Evolutionary conservation across 106 monocot genomes (phyloP).

Genomic region (Allium sativum): DNA sequence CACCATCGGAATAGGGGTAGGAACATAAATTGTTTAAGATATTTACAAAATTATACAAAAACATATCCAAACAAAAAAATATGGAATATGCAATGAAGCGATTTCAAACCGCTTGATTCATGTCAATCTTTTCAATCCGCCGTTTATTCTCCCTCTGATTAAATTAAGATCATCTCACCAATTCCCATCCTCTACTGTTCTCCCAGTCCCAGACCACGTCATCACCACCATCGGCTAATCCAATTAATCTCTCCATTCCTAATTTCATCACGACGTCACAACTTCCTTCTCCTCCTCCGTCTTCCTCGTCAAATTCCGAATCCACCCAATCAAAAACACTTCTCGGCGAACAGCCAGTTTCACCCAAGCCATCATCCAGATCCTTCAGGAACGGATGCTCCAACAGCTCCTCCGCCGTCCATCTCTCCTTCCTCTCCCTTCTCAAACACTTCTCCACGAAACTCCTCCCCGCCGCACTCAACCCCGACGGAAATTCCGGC

Average conservation of each 20-base stretch:
- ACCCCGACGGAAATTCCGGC: slow-evolving; percentile 26
- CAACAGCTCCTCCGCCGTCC: slow-evolving; percentile 26
- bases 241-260: slow-evolving; percentile 22
- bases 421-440: slow-evolving; percentile 18
- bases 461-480: slow-evolving; percentile 23
- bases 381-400: slow-evolving; percentile 31
- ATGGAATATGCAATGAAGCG: too few relatives aligned
- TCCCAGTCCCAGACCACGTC: slow-evolving; percentile 4
- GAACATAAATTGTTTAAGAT: too few relatives aligned
- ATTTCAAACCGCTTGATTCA: too few relatives aligned
- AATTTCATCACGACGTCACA: neutral
- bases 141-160: neutral
- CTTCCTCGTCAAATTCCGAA: slow-evolving; percentile 13
- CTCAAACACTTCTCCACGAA: slow-evolving; percentile 41
- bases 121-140: neutral
- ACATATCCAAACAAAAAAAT: too few relatives aligned
- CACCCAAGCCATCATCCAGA: neutral
- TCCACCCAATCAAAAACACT: slow-evolving; percentile 27
- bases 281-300: slow-evolving; percentile 16
- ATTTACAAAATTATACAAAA: too few relatives aligned
- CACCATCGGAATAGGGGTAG: too few relatives aligned
- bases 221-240: slow-evolving; percentile 1
- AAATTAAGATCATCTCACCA: slow-evolving; percentile 18
- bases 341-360: slow-evolving; percentile 23
- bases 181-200: slow-evolving; percentile 25